Evolutionary conservation across 495 filamentous ascomycete species (phyloP).

Genomic region (Daldinia loculata): DNA sequence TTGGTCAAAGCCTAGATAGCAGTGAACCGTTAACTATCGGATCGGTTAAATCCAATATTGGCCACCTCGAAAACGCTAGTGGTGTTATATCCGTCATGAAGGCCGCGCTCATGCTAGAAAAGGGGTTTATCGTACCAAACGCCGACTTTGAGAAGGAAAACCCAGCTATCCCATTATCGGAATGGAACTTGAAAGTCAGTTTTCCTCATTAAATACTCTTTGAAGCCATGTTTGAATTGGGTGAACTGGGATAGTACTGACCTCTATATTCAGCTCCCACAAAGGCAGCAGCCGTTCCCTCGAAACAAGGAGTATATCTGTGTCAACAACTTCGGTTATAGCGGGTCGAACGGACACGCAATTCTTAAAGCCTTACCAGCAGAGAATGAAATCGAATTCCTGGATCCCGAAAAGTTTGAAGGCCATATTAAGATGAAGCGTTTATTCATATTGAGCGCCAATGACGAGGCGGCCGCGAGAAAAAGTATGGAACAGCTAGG

Average conservation of each 20-base stretch:
- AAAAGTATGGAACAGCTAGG: conserved; percentile 41
- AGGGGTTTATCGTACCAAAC: conserved; percentile 58
- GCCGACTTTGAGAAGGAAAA: conserved; percentile 63
- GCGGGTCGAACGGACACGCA: conserved; percentile 40
- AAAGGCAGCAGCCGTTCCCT: conserved; percentile 48
- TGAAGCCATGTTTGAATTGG: background rate
- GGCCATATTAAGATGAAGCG: conserved; percentile 38
- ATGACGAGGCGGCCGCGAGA: conserved; percentile 39
- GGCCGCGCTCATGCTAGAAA: conserved; percentile 63
- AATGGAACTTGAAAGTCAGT: conserved; percentile 55
- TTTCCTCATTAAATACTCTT: background rate
- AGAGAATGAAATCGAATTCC: conserved; percentile 32
- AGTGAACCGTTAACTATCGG: conserved; percentile 58
- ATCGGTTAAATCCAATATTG: conserved; percentile 66
- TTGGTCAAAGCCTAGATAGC: conserved; percentile 45
- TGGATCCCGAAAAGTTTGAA: conserved; percentile 33
- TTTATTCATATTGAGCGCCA: conserved; percentile 40
- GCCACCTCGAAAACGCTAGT: conserved; percentile 64
- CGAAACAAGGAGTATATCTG: conserved; percentile 51
- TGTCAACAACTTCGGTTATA: conserved; percentile 57
- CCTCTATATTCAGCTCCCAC: conserved; percentile 36
- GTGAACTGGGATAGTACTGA: conserved; percentile 5
- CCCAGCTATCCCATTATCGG: conserved; percentile 57
- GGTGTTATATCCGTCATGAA: conserved; percentile 68
- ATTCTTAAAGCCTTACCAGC: conserved; percentile 32